phyloP scores from a whole-genome alignment of 2,329 filamentous ascomycete species.

The Falciphora oryzae region DNA sequence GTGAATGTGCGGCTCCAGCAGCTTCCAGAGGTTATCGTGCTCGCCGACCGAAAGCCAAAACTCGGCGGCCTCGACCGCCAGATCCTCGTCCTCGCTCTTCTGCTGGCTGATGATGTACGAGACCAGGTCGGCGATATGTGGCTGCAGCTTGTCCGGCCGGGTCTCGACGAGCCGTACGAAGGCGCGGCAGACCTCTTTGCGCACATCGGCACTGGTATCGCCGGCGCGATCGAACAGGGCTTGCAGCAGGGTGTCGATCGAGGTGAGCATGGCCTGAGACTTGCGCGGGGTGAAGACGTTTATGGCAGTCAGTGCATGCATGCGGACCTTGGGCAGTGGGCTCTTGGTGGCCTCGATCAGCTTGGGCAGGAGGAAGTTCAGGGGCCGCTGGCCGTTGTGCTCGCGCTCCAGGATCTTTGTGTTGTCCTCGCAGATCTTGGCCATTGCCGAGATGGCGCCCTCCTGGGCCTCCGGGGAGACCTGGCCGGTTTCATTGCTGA shows the following conservation, averaged over 20 bases:
- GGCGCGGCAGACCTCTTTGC: constrained; percentile 86
- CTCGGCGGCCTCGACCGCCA: constrained; percentile 91
- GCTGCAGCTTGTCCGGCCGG: constrained; percentile 81
- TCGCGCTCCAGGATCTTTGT: constrained; percentile 79
- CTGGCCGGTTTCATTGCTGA: constrained; percentile 66
- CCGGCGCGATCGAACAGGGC: constrained; percentile 76
- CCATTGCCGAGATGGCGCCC: constrained; percentile 85
- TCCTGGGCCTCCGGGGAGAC: constrained; percentile 72
- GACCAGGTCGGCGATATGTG: constrained; percentile 81
- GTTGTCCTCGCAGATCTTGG: constrained; percentile 97
- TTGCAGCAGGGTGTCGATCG: constrained; percentile 74
- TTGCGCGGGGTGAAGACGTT: constrained; percentile 88
- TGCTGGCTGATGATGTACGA: constrained; percentile 93
- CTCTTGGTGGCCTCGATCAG: constrained; percentile 81
- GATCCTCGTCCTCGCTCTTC: constrained; percentile 76
- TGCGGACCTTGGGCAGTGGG: constrained; percentile 69
- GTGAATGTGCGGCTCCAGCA: constrained; percentile 69
- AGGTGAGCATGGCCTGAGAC: constrained; percentile 73
- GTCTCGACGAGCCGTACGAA: constrained; percentile 91
- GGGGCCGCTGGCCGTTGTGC: constrained; percentile 79
- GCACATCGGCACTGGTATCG: constrained; percentile 74
- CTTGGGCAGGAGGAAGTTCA: constrained; percentile 85
- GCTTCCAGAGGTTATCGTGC: constrained; percentile 71
- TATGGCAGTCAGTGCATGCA: constrained; percentile 74
- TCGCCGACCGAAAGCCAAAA: constrained; percentile 96